Evolutionary conservation across 2,329 filamentous ascomycete species (phyloP).

Genomic region (Mollisia scopiformis): DNA sequence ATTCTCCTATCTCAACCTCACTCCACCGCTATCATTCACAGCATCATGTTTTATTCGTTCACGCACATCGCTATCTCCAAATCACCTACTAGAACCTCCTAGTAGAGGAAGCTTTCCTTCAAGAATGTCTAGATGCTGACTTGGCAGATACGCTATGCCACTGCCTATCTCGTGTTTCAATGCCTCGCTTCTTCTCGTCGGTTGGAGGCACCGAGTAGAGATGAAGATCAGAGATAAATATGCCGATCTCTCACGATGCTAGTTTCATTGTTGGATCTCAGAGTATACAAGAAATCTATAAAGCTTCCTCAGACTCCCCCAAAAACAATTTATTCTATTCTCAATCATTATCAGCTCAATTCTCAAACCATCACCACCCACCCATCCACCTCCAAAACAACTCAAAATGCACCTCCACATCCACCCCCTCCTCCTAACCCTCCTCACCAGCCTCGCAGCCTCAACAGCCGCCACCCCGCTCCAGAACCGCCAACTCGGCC

Average conservation of each 20-base stretch:
- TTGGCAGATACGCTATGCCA: not conserved
- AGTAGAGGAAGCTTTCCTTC: not conserved
- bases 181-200: too few relatives aligned
- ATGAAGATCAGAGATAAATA: not conserved
- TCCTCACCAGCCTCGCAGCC: constrained; percentile 12
- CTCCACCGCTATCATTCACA: not conserved
- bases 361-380: too few relatives aligned
- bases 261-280: not conserved
- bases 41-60: not conserved
- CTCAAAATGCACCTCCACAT: too few relatives aligned
- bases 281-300: not conserved
- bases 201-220: not conserved
- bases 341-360: constrained; percentile 2
- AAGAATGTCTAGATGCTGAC: not conserved
- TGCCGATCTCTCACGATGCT: not conserved
- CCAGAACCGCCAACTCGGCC: constrained; percentile 39
- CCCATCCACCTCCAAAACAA: too few relatives aligned
- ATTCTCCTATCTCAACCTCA: not conserved
- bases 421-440: too few relatives aligned
- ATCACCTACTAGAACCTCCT: not conserved
- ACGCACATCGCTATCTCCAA: not conserved
- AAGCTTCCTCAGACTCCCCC: not conserved
- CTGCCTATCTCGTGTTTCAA: not conserved
- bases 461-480: constrained; percentile 27
- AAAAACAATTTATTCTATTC: constrained; percentile 8